phyloP scores from a whole-genome alignment of 2,329 filamentous ascomycete genomes.

The Fusarium pseudocircinatum region DNA sequence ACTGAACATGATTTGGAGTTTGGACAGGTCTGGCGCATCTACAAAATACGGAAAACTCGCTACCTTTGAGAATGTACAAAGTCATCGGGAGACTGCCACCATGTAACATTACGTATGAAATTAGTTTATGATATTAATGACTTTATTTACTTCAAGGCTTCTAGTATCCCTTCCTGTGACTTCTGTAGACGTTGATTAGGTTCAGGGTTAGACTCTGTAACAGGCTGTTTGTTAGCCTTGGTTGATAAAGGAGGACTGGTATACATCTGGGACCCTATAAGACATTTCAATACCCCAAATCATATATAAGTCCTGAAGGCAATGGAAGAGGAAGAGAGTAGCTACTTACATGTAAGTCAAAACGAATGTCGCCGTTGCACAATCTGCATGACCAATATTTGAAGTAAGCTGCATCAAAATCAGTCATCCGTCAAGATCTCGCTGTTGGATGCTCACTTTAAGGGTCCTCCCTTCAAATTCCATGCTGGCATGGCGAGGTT shows the following conservation, averaged over 20 bases:
- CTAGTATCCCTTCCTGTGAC: accelerated
- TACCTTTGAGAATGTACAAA: too few relatives aligned
- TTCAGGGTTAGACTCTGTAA: accelerated
- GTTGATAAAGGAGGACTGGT: background rate
- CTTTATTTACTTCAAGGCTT: accelerated
- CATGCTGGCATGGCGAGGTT: background rate
- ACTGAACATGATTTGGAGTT: background rate
- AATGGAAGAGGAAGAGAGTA: too few relatives aligned
- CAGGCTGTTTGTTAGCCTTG: accelerated
- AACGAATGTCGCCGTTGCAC: background rate
- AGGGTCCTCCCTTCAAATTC: background rate
- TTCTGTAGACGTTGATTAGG: accelerated
- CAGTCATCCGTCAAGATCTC: accelerated
- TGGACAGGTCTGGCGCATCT: accelerated
- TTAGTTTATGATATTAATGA: background rate
- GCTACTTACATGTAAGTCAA: background rate
- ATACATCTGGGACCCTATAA: background rate
- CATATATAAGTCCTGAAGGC: too few relatives aligned
- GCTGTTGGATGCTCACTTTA: accelerated
- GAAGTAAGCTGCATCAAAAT: background rate
- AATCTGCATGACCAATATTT: background rate
- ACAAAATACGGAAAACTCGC: background rate
- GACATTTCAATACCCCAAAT: too few relatives aligned
- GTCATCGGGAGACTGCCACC: accelerated
- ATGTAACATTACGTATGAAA: background rate